Evolutionary conservation across 208 protist genomes (phyloP).

Genomic region (Wallacemonas collosoma): DNA sequence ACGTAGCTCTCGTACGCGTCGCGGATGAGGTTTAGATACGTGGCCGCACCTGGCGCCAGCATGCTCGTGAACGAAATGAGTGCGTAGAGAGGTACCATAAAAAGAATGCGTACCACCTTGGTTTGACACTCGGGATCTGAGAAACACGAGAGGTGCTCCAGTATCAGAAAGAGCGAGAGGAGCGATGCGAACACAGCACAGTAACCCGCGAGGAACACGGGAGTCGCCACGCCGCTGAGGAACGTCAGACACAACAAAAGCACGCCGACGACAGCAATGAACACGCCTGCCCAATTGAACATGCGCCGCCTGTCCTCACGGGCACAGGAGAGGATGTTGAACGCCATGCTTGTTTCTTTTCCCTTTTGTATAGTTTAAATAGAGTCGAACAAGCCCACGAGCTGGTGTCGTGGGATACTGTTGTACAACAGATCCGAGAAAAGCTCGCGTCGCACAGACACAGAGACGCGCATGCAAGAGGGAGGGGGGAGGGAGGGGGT

Average conservation of each 20-base stretch:
- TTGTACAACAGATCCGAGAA: too few species aligned
- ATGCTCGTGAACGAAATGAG: conserved; percentile 87
- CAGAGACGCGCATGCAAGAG: too few species aligned
- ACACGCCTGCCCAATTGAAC: conserved; percentile 89
- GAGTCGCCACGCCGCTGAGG: conserved; percentile 33
- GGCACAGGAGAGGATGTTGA: conserved; percentile 14
- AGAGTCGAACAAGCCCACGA: too few species aligned
- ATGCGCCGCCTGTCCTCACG: conserved; percentile 63
- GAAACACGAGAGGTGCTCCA: conserved; percentile 92
- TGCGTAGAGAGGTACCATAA: conserved; percentile 94
- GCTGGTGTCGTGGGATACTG: too few species aligned
- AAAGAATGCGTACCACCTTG: conserved; percentile 93
- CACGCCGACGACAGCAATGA: conserved; percentile 73
- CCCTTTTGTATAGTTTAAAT: too few species aligned
- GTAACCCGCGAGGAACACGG: conserved; percentile 83
- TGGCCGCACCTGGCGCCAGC: conserved; percentile 58
- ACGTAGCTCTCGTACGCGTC: conserved; percentile 95
- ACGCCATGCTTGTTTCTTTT: background rate
- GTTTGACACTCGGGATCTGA: conserved; percentile 89
- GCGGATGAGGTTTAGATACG: conserved; percentile 91
- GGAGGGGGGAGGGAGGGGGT: too few species aligned
- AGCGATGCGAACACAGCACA: conserved; percentile 89
- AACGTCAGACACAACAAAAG: conserved; percentile 68
- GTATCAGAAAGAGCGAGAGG: conserved; percentile 86
- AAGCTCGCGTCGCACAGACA: too few species aligned